phyloP scores from a whole-genome alignment of 768 basidiomycete species.

The Serendipita sp. region DNA sequence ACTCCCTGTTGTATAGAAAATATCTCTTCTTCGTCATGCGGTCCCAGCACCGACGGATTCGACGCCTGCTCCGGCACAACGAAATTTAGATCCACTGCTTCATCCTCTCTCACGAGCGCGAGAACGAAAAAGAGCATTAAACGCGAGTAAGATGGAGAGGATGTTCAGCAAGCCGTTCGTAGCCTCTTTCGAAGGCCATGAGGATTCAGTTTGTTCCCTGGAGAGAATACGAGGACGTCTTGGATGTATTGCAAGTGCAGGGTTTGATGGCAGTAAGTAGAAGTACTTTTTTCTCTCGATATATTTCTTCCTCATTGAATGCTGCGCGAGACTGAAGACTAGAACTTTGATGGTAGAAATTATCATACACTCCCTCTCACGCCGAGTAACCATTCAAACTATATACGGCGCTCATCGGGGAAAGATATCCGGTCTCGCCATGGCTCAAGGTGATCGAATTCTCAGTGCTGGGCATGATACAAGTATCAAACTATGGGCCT shows the following conservation, averaged over 20 bases:
- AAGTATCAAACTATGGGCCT: conserved; percentile 68
- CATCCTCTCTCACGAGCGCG: conserved; percentile 88
- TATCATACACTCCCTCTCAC: conserved; percentile 65
- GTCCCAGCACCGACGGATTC: conserved; percentile 54
- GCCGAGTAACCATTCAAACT: conserved; percentile 34
- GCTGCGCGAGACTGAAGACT: not conserved
- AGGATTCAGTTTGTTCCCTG: conserved; percentile 83
- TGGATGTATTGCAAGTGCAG: conserved; percentile 71
- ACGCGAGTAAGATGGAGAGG: conserved; percentile 90
- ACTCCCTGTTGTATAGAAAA: conserved; percentile 38
- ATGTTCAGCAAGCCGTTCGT: conserved; percentile 98
- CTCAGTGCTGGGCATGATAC: conserved; percentile 73
- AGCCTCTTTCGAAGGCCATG: conserved; percentile 76
- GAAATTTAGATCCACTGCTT: conserved; percentile 87
- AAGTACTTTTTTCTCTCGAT: not conserved
- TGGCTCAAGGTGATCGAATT: conserved; percentile 42
- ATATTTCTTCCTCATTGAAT: not conserved
- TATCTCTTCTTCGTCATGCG: conserved; percentile 72
- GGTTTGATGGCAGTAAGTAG: conserved; percentile 83
- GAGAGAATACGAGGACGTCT: conserved; percentile 56
- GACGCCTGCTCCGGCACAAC: conserved; percentile 71
- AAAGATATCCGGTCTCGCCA: conserved; percentile 70
- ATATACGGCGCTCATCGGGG: conserved; percentile 65
- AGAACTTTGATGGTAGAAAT: conserved; percentile 35
- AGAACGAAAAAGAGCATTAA: conserved; percentile 84